These are phyloP conservation scores for Amaranthus cruentus DNA, from an alignment of 148 eudicot species.

Conservation along the genomic window DNA sequence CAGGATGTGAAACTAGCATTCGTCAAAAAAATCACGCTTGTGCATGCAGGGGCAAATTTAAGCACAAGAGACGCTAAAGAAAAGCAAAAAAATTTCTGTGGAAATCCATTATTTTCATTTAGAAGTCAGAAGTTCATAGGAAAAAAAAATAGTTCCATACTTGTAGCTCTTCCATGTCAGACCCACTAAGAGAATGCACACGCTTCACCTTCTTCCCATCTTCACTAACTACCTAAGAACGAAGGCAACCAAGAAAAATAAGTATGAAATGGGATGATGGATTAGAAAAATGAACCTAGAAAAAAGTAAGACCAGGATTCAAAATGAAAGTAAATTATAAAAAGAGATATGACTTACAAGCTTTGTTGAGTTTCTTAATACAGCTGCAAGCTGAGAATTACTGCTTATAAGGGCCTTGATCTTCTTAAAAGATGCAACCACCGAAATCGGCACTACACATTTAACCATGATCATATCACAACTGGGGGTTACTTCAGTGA, in stretches of 20 bases:
- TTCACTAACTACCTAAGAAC: constrained; percentile 77
- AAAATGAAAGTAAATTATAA: neutral
- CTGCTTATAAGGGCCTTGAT: constrained; percentile 69
- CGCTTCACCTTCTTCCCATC: constrained; percentile 96
- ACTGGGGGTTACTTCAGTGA: neutral
- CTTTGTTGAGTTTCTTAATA: constrained; percentile 70
- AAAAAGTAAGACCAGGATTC: neutral
- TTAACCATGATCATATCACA: constrained; percentile 14
- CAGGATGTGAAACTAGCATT: no score
- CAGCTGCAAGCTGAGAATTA: constrained; percentile 75
- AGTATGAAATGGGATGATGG: constrained; percentile 10
- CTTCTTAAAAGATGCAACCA: constrained; percentile 92
- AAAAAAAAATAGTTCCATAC: constrained; percentile 37
- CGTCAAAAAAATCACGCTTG: no score
- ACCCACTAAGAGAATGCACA: constrained; percentile 57
- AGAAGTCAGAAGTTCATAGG: neutral
- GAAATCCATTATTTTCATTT: neutral
- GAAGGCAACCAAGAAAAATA: constrained; percentile 11
- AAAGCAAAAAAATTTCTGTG: neutral
- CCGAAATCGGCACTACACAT: constrained; percentile 73
- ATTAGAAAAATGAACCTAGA: neutral
- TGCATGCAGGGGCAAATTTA: no score
- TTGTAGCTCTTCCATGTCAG: constrained; percentile 89
- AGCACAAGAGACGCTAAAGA: neutral
- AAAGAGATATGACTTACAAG: constrained; percentile 50